Evolutionary conservation across 2,329 filamentous ascomycete genomes (phyloP), one percentile per base, ranked within the genome.

Genomic region (Ascochyta lentis): DNA sequence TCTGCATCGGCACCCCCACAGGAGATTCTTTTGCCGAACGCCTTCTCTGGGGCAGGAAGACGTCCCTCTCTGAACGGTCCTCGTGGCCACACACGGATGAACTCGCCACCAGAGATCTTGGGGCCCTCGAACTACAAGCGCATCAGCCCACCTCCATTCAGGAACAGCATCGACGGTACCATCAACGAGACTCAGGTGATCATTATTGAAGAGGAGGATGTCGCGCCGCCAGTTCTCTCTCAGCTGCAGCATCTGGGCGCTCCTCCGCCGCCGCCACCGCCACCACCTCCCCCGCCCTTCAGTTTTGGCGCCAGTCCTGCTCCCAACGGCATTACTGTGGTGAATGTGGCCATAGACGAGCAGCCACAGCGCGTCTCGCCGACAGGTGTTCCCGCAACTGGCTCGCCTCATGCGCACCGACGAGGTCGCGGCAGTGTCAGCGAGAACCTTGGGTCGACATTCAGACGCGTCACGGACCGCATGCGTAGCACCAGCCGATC

Each of bases 201-300:
- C 45, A 76, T 81, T 31, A 70, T 81, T 40, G 72, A 81, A 35
- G 65, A 68, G 35, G 76, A 77, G 19, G 70, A 76, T 66, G 63
- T 63, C 15, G 67, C 67, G 23, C 82, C 83, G 12, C 81, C 83
- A 9, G 75, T 86, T 9, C 78, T 88, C 16, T 83, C 85, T 6
- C 84, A 88, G 65, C 78, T 88, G 9, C 84, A 86, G 65, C 86
- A 88, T 69, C 76, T 88, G 15, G 81, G 80, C 23, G 77, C 72
- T 9, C 83, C 83, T 10, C 83, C 83, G 0, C 81, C 81, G 2
- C 81, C 80, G 15, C 80, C 80, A 22, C 79, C 80, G 10, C 79
- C 80, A 15, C 54, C 70, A 10, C 68, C 65, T 34, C 59, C 62
- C 19, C 61, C 65, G 19, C 64, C 66, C 16, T 54, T 66, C 44